A percentile compares a stretch with the other conserved stretches of the same genome.
Evolutionary conservation across 148 eudicot species (phyloP).

Genomic region (Rheum nobile): DNA sequence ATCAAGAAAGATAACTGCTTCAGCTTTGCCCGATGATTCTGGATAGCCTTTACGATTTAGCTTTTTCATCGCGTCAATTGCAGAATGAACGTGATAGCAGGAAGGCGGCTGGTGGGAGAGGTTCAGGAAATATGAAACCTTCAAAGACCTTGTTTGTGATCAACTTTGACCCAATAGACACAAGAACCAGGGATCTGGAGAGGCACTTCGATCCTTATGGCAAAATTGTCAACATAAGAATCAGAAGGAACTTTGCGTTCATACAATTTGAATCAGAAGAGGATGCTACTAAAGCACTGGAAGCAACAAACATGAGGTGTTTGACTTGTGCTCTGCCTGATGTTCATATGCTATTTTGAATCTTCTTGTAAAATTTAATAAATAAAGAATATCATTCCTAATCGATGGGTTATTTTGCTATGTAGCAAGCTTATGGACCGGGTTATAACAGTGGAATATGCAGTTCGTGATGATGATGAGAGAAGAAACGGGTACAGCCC

Average conservation of each 20-base stretch:
- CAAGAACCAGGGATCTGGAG: slow-evolving; percentile 66
- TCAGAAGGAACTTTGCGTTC: slow-evolving; percentile 70
- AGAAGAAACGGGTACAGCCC: slow-evolving; percentile 35
- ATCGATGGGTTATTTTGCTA: no score
- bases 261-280: slow-evolving; percentile 71
- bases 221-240: slow-evolving; percentile 53
- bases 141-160: slow-evolving; percentile 80
- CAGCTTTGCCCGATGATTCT: no score
- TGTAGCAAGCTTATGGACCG: slow-evolving; percentile 75
- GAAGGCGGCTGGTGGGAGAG: slow-evolving; percentile 37
- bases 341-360: no score
- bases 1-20: no score
- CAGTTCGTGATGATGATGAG: slow-evolving; percentile 59
- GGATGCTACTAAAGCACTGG: slow-evolving; percentile 75
- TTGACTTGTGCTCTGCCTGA: no score
- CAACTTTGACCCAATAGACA: slow-evolving; percentile 59
- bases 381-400: no score
- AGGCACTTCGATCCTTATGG: slow-evolving; percentile 78
- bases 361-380: no score
- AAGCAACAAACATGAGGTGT: slow-evolving; percentile 75
- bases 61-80: not conserved
- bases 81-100: slow-evolving; percentile 73
- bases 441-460: slow-evolving; percentile 76
- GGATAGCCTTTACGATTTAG: no score
- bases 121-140: slow-evolving; percentile 51